Conservation (phyloP, 192 early-diverging fungal genomes). For the Haplosporangium gracile region DNA sequence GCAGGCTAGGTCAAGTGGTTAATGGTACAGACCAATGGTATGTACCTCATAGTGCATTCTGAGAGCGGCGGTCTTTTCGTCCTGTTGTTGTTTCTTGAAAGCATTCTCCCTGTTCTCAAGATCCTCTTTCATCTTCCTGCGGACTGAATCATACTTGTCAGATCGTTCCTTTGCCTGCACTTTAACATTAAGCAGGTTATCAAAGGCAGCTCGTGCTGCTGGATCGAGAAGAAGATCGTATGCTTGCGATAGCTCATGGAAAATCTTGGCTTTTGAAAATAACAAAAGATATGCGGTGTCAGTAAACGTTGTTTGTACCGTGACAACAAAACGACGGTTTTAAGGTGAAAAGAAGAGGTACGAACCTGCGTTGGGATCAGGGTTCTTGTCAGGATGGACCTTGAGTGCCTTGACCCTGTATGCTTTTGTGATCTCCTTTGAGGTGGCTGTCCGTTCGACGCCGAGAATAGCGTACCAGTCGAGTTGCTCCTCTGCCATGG, state of each 20-base stretch:
- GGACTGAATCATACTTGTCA: slow-evolving; percentile 59
- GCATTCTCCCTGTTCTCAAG: slow-evolving; percentile 60
- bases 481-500: slow-evolving; percentile 55
- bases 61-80: slow-evolving; percentile 49
- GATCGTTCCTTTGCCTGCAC: slow-evolving; percentile 60
- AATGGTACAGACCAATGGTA: background rate
- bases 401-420: slow-evolving; percentile 76
- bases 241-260: slow-evolving; percentile 61
- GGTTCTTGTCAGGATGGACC: slow-evolving; percentile 93
- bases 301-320: background rate
- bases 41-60: slow-evolving; percentile 59
- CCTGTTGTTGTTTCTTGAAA: slow-evolving; percentile 59
- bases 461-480: slow-evolving; percentile 66
- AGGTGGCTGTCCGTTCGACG: slow-evolving; percentile 55
- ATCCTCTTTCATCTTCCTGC: slow-evolving; percentile 61
- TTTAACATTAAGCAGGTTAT: slow-evolving; percentile 58
- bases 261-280: slow-evolving; percentile 51
- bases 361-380: slow-evolving; percentile 69
- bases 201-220: slow-evolving; percentile 58
- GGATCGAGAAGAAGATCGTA: slow-evolving; percentile 61
- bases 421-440: slow-evolving; percentile 63
- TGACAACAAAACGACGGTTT: slow-evolving; percentile 10
- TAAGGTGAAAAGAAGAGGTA: background rate
- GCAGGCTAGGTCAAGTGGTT: background rate
- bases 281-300: background rate